Conservation (phyloP, 2,329 filamentous ascomycete genomes). For the Colletotrichum camelliae region DNA sequence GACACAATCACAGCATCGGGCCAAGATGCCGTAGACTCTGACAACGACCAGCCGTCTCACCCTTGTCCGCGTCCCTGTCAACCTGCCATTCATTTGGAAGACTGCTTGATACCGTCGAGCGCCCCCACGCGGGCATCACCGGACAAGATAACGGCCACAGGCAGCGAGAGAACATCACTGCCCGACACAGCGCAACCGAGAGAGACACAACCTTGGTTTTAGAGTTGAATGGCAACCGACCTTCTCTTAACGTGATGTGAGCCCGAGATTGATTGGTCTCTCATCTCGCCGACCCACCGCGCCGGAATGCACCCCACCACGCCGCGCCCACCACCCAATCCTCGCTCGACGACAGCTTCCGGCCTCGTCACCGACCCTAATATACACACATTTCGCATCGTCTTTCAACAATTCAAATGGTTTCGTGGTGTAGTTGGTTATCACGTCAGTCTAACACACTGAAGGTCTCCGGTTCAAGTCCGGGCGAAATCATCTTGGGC, state of each 20-base stretch:
- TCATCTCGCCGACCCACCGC: background rate
- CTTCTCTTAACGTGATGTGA: background rate
- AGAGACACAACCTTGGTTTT: background rate
- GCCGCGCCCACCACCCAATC: background rate
- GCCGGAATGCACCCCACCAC: background rate
- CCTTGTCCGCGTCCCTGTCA: background rate
- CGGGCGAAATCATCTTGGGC: conserved; percentile 18
- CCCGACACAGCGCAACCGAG: background rate
- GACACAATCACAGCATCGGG: background rate
- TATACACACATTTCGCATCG: accelerated
- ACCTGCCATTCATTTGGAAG: background rate
- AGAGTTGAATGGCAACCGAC: background rate
- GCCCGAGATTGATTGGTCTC: background rate
- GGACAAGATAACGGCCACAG: background rate
- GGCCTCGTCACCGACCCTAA: background rate
- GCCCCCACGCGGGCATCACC: background rate
- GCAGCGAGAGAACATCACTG: background rate
- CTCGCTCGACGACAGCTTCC: background rate
- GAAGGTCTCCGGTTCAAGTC: conserved; percentile 23
- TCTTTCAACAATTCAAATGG: background rate
- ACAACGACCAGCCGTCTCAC: background rate
- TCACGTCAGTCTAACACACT: conserved; percentile 52
- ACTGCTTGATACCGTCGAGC: background rate
- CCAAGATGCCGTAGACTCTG: background rate
- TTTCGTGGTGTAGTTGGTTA: conserved; percentile 47